Conservation (phyloP, 2,329 filamentous ascomycete genomes). For the Biscogniauxia mediterranea region DNA sequence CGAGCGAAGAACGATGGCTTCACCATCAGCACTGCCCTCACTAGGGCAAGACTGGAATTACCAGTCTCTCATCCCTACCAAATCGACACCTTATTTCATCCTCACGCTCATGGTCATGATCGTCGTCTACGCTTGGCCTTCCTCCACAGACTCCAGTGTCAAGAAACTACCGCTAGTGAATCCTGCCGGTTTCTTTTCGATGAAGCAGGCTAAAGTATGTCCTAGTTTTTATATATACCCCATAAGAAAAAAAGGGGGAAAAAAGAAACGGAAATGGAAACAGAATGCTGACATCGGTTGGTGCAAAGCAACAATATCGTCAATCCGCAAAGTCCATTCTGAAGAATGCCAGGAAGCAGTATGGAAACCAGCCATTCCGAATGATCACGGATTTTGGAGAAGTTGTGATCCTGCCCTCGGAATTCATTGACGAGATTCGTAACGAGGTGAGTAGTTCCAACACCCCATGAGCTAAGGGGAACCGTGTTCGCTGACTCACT, state of each 20-base stretch:
- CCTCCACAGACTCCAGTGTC: conserved; percentile 5
- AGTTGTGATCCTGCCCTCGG: conserved; percentile 10
- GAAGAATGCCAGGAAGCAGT: conserved; percentile 4
- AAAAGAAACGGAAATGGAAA: too few relatives aligned
- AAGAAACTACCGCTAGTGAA: conserved; percentile 14
- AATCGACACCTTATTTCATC: conserved; percentile 8
- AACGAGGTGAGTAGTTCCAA: conserved; percentile 5
- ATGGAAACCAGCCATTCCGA: conserved; percentile 10
- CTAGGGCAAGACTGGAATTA: conserved; percentile 7
- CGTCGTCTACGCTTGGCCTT: conserved; percentile 8
- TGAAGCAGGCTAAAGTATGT: conserved; percentile 9
- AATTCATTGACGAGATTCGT: conserved; percentile 12
- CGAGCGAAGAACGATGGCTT: not conserved
- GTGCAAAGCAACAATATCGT: conserved; percentile 5
- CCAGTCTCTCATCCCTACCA: conserved; percentile 2
- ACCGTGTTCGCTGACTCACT: not conserved
- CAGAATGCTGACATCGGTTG: not conserved
- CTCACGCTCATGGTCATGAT: conserved; percentile 7
- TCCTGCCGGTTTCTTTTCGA: conserved; percentile 5
- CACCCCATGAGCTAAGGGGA: not conserved
- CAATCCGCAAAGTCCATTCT: conserved; percentile 8
- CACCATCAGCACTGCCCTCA: not conserved
- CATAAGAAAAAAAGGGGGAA: too few relatives aligned
- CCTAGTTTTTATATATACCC: not conserved
- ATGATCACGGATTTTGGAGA: conserved; percentile 15